Base-by-base conservation (phyloP, 257 asterid genomes). In the Vinca minor region DNA sequence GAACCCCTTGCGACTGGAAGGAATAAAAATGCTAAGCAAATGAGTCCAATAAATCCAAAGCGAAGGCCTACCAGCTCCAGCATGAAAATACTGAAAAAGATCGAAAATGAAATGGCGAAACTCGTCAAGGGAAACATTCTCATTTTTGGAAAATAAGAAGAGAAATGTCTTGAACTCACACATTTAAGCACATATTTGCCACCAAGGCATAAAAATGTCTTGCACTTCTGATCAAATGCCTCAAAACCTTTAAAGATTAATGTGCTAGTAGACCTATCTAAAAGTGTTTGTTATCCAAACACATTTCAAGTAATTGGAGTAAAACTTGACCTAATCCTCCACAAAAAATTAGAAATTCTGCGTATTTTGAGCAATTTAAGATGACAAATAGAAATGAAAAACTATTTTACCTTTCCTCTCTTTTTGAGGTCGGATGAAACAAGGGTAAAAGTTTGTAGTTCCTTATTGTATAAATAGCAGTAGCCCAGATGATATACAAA, bases 1-100 rank as follows among this genome's bases (percentile, higher is more conserved):
- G 96, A 88, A 17, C 97, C 97, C 26, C 96, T 76, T 58, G 96
- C 78, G 41, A 87, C 52, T 0, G 96, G 97, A 17, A 91, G 63
- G 71, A 91, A 87, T 67, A 91, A 63, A 52, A 91, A 73, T 4
- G 80, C 86, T 65, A 84, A 64, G 87, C 97, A 88, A 66, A 85
- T 75, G 29, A 81, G 58, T 32, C 97, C 97, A 5, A 86, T 84
- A 62, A 77, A 59, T 63, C 91, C 97, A 8, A 87, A 55, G 29
- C 91, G 85, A 9, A 77, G 83, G n/a, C 91, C 96, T 0, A 89
- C 84, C 26, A 78, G 77, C 74, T 82, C 78, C 71, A 91, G 76
- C 81, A 85, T 18, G 57, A 72, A 53, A 39, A 69, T 46, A 74
- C 96, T 91, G 63, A 28, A 75, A 68, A 65, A 49, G 7, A 29